These are phyloP conservation scores for Syzygium grande DNA, from an alignment of 345 rosid species.

Conservation along the genomic window DNA sequence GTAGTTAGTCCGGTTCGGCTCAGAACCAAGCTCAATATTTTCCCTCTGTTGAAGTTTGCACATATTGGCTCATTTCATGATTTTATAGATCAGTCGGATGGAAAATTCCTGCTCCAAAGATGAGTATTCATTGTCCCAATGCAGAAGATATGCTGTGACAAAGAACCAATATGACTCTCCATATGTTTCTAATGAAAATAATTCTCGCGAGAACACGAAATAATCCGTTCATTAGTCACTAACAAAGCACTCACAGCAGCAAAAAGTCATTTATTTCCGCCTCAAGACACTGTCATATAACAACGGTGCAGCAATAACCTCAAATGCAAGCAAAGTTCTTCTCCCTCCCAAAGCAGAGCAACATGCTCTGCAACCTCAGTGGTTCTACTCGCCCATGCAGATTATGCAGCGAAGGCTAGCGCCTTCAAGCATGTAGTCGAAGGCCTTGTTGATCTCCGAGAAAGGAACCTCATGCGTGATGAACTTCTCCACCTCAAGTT, in stretches of 20 bases:
- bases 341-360: background rate
- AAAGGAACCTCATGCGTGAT: constrained; percentile 28
- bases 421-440: constrained; percentile 27
- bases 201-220: background rate
- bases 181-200: background rate
- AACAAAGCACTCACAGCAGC: background rate
- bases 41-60: background rate
- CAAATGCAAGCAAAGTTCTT: background rate
- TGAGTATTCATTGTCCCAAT: background rate
- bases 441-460: constrained; percentile 36
- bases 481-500: constrained; percentile 34
- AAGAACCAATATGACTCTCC: background rate
- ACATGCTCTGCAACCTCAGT: background rate
- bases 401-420: background rate
- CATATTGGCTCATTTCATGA: background rate
- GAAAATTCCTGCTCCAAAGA: background rate
- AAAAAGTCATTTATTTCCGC: background rate
- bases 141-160: background rate
- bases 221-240: rapidly evolving
- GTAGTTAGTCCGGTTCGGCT: background rate
- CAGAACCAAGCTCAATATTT: background rate
- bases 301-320: too few species aligned
- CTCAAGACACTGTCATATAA: background rate
- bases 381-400: background rate
- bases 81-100: background rate